These are phyloP conservation scores for Protomyces inundatus DNA, from an alignment of 1,139 yeast genomes.

Conservation along the genomic window DNA sequence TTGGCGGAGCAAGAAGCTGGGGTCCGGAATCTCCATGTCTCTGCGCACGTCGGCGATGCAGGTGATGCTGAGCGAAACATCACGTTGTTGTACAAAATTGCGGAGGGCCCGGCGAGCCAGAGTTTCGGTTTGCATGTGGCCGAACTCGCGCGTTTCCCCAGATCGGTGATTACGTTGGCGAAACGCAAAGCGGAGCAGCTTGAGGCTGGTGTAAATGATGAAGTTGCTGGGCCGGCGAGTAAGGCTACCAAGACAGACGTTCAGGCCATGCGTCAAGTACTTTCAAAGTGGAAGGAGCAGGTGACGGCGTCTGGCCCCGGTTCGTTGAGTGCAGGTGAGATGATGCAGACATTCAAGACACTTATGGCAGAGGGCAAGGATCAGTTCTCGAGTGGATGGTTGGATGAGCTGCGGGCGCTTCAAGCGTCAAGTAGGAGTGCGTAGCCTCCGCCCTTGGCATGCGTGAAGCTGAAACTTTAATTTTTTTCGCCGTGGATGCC, in stretches of 20 bases:
- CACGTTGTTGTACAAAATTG: slow-evolving; percentile 82
- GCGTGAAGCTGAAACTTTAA: too few species aligned
- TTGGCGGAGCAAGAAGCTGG: slow-evolving; percentile 55
- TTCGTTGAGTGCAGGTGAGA: neutral
- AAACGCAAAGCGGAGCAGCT: slow-evolving; percentile 86
- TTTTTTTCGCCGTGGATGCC: too few species aligned
- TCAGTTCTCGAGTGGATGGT: neutral
- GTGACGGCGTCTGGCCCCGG: neutral
- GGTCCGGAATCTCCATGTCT: slow-evolving; percentile 81
- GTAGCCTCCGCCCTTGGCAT: too few species aligned
- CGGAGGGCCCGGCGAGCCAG: slow-evolving; percentile 85
- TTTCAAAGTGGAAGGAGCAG: neutral
- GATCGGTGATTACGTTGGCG: slow-evolving; percentile 85
- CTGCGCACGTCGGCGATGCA: slow-evolving; percentile 61
- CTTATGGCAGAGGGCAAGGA: neutral
- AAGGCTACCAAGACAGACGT: neutral
- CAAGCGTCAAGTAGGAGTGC: too few species aligned
- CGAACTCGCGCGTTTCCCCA: slow-evolving; percentile 86
- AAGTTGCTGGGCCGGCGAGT: neutral
- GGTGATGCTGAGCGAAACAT: slow-evolving; percentile 51
- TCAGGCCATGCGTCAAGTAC: neutral
- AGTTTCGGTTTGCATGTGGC: slow-evolving; percentile 98
- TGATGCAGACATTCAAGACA: neutral
- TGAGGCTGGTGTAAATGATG: slow-evolving; percentile 41
- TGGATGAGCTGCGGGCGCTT: neutral